phyloP scores from a whole-genome alignment of 345 rosid species.

The Eutrema heterophyllum region DNA sequence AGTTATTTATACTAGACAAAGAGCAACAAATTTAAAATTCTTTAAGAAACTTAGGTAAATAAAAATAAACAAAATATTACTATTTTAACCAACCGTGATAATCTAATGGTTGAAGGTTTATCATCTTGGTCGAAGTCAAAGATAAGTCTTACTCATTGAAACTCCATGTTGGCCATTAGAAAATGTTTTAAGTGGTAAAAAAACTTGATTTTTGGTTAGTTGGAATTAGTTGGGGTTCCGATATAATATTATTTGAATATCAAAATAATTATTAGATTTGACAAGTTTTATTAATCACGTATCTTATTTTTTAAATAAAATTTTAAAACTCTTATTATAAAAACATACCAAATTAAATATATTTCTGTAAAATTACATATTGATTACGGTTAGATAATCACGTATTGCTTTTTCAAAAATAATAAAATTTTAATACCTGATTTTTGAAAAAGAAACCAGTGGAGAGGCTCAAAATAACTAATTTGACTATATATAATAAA shows the following conservation, averaged over 20 bases:
- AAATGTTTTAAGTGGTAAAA: background rate
- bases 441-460: no score
- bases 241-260: no score
- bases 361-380: background rate
- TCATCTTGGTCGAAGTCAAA: background rate
- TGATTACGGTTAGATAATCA: background rate
- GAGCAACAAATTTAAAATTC: slow-evolving; percentile 8
- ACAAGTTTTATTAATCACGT: background rate
- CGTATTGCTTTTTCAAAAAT: no score
- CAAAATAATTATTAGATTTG: background rate
- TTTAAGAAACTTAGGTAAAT: background rate
- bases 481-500: no score
- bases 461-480: no score
- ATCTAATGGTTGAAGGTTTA: slow-evolving; percentile 7
- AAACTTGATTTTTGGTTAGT: background rate
- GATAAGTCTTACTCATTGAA: slow-evolving; percentile 1
- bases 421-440: no score
- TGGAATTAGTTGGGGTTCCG: background rate
- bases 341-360: background rate
- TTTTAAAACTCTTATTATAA: no score
- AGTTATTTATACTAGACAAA: slow-evolving; percentile 20
- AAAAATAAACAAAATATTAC: background rate
- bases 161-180: background rate
- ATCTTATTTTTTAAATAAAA: background rate
- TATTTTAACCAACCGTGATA: background rate